phyloP scores from a whole-genome alignment of 805 yeast species.

The Kuraishia ogatae region DNA sequence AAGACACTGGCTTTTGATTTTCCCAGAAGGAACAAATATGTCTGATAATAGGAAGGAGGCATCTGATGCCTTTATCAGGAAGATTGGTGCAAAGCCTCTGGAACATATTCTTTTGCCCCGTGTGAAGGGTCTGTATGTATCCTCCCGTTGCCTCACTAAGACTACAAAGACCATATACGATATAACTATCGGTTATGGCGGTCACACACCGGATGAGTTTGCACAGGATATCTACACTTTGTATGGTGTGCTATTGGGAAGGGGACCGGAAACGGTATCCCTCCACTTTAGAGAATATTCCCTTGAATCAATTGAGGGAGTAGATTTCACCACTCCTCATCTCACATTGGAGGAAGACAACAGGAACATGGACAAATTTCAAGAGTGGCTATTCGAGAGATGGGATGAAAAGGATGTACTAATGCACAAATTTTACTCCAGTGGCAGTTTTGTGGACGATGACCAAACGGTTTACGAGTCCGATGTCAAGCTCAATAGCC shows the following conservation, averaged over 20 bases:
- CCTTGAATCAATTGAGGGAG: conserved; percentile 55
- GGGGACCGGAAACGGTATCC: conserved; percentile 59
- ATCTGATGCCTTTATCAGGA: conserved; percentile 49
- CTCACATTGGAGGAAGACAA: conserved; percentile 32
- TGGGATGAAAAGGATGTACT: conserved; percentile 78
- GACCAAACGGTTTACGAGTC: conserved; percentile 10
- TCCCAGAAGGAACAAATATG: conserved; percentile 93
- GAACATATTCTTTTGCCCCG: conserved; percentile 76
- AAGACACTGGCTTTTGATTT: conserved; percentile 60
- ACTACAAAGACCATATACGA: conserved; percentile 63
- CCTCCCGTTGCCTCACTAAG: conserved; percentile 45
- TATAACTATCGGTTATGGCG: conserved; percentile 76
- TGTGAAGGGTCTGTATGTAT: conserved; percentile 65
- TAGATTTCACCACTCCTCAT: conserved; percentile 36
- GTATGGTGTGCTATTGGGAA: conserved; percentile 51
- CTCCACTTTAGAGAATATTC: conserved; percentile 54
- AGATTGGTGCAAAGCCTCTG: conserved; percentile 38
- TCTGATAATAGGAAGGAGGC: conserved; percentile 54
- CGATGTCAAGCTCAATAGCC: conserved; percentile 13
- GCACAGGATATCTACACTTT: conserved; percentile 77
- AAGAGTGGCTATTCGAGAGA: conserved; percentile 60
- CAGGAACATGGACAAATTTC: conserved; percentile 39
- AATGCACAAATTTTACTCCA: conserved; percentile 50
- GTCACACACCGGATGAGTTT: conserved; percentile 48
- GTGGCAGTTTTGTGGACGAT: conserved; percentile 38